A percentile compares a stretch with the other conserved stretches of the same genome.
phyloP scores from a whole-genome alignment of 768 basidiomycete species.

The Boletus tomentosulus region DNA sequence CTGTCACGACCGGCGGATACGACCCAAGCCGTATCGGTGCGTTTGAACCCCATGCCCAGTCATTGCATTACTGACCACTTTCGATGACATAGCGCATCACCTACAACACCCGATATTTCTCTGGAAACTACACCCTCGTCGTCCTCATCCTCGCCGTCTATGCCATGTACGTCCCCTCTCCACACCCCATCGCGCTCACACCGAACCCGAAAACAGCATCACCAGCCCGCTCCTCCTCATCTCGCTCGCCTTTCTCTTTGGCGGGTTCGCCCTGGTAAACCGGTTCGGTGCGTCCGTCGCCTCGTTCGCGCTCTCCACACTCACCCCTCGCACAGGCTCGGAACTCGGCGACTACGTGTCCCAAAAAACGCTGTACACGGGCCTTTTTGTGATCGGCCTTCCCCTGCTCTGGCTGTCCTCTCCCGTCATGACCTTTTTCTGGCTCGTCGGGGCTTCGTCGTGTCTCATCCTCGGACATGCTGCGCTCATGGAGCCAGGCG shows the following conservation, averaged over 20 bases:
- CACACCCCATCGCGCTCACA: neutral
- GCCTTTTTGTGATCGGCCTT: slow-evolving; percentile 87
- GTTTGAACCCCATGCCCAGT: neutral
- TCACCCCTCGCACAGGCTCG: slow-evolving; percentile 45
- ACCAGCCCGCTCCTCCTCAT: slow-evolving; percentile 80
- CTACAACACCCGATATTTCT: slow-evolving; percentile 91
- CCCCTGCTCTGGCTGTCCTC: slow-evolving; percentile 80
- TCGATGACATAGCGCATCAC: slow-evolving; percentile 62
- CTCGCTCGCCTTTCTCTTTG: slow-evolving; percentile 82
- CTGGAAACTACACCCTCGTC: slow-evolving; percentile 86
- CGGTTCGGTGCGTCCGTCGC: slow-evolving; percentile 61
- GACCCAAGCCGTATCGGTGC: slow-evolving; percentile 70
- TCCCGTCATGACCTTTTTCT: slow-evolving; percentile 84
- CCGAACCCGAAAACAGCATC: slow-evolving; percentile 42
- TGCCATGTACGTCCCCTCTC: slow-evolving; percentile 56
- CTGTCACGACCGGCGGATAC: slow-evolving; percentile 81
- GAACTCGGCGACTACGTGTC: slow-evolving; percentile 78
- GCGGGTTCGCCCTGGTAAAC: slow-evolving; percentile 88
- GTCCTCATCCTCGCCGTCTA: slow-evolving; percentile 78
- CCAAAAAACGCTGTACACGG: slow-evolving; percentile 85
- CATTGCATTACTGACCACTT: neutral
- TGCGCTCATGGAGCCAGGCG: slow-evolving; percentile 84
- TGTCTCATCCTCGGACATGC: slow-evolving; percentile 87
- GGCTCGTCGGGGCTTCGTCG: slow-evolving; percentile 85
- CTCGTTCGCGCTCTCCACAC: neutral